Evolutionary conservation across 495 filamentous ascomycete genomes (phyloP), one percentile per base, ranked within the genome.

Genomic region (Penicillium maclennaniae): DNA sequence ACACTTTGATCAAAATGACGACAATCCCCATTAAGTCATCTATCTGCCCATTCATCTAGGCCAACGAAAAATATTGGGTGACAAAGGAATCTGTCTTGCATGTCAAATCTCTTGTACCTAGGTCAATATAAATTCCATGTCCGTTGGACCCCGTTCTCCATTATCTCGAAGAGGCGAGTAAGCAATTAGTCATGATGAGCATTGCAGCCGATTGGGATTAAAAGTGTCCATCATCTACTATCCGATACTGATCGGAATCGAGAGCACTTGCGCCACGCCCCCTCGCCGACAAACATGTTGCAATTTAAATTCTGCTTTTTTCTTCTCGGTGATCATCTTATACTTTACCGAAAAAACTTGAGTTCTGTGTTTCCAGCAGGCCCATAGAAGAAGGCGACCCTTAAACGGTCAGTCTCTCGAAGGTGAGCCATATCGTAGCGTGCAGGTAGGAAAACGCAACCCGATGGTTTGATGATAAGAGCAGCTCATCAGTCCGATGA

Each of bases 401-500:
- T 34, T 14, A 14, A 34, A 12, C 31, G 31, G 31, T 34, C 31
- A 12, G 31, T 34, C 31, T 14, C 10, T 12, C 3, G 31, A 2
- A 34, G 10, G 10, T 34, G 31, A 12, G 8, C 3, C 31, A 12
- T 12, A 34, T 1, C 14, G 6, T 9, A 34, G 9, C 15, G 31
- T 2, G 14, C 14, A 12, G 3, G 14, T 34, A 12, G 5, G 31
- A 80, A 46, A 90, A 90, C 6, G 89, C 78, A 17, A 95, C 90
- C 20, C 91, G 74, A 63, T 95, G 90, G 7, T 92, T 80, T 2
- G 90, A 92, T 50, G 81, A 85, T 49, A 83, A 80, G 36, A 95
- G 69, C 37, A 92, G 59, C 4, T 87, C 88, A 38, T 82, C 80
- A 1, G 90, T 95, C 90, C 90, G 95, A 62, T 90, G 87, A 12